A percentile compares a stretch with the other conserved stretches of the same genome.
phyloP scores from a whole-genome alignment of 805 yeast species.

The Lipomyces starkeyi region DNA sequence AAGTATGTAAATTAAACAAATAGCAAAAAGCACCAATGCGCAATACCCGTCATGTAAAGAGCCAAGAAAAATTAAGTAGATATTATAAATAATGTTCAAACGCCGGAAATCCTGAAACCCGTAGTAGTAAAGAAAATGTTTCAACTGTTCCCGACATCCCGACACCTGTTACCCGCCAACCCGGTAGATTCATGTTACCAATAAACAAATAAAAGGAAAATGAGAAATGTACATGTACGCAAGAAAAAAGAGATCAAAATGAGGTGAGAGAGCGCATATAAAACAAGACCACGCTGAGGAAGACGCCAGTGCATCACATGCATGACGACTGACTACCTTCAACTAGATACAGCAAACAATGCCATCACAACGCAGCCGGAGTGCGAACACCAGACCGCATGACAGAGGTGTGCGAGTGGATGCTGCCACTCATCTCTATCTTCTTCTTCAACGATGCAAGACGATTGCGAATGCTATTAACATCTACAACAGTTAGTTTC shows the following conservation, averaged over 20 bases:
- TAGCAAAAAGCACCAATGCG: conserved; percentile 8
- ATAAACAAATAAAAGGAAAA: conserved; percentile 7
- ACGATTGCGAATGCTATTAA: conserved; percentile 81
- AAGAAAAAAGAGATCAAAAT: background rate
- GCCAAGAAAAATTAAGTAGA: conserved; percentile 2
- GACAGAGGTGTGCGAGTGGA: background rate
- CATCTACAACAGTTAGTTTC: conserved; percentile 47
- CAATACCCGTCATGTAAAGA: conserved; percentile 5
- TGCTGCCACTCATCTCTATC: conserved; percentile 45
- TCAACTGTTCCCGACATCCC: conserved; percentile 8
- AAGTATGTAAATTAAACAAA: background rate
- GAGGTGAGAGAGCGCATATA: conserved; percentile 2
- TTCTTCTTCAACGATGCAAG: conserved; percentile 72
- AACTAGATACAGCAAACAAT: conserved; percentile 12
- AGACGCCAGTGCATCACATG: background rate
- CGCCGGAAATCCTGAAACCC: conserved; percentile 3
- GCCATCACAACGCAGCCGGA: conserved; percentile 4
- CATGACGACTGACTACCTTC: background rate
- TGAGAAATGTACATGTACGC: background rate
- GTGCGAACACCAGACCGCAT: conserved; percentile 15
- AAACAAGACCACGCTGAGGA: background rate
- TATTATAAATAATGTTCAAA: background rate
- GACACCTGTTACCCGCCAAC: conserved; percentile 18
- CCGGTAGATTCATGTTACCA: conserved; percentile 2
- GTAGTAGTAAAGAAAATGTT: conserved; percentile 1